Evolutionary conservation across 768 basidiomycete species (phyloP).

Genomic region (Baorangia bicolor): DNA sequence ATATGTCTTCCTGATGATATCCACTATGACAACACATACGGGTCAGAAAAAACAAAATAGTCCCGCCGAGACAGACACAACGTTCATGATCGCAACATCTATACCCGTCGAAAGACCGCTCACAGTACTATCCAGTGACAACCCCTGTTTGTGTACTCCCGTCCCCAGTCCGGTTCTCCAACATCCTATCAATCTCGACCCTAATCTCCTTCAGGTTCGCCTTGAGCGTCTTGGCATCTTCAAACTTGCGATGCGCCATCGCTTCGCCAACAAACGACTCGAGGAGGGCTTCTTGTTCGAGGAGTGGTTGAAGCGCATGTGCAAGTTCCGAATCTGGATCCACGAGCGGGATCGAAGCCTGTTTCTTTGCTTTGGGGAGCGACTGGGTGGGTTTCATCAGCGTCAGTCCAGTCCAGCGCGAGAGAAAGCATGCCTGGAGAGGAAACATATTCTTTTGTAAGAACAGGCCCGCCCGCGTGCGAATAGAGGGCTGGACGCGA

Average conservation of each 20-base stretch:
- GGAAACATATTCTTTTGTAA: constrained; percentile 88
- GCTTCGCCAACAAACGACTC: constrained; percentile 92
- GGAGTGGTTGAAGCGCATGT: constrained; percentile 74
- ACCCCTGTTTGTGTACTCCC: neutral
- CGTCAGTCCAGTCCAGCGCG: neutral
- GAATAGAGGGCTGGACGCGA: constrained; percentile 79
- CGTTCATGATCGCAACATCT: neutral
- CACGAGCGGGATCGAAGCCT: constrained; percentile 30
- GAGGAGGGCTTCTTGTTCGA: constrained; percentile 92
- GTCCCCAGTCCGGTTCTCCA: constrained; percentile 35
- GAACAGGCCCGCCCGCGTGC: constrained; percentile 73
- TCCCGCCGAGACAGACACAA: neutral
- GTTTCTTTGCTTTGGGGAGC: constrained; percentile 48
- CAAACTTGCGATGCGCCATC: constrained; percentile 87
- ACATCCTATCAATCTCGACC: constrained; percentile 73
- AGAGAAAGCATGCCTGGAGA: constrained; percentile 22
- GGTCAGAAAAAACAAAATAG: neutral
- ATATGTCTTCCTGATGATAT: constrained; percentile 5
- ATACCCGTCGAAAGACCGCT: neutral
- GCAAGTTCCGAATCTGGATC: constrained; percentile 74
- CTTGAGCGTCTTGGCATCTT: constrained; percentile 87
- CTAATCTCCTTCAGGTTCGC: constrained; percentile 79
- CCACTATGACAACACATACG: neutral
- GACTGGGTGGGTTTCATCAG: constrained; percentile 32
- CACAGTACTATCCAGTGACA: neutral